Percentiles rank a stretch among this genome's conserved stretches.
phyloP scores from a whole-genome alignment of 1,284 basidiomycete genomes.

The Naganishia sp. region DNA sequence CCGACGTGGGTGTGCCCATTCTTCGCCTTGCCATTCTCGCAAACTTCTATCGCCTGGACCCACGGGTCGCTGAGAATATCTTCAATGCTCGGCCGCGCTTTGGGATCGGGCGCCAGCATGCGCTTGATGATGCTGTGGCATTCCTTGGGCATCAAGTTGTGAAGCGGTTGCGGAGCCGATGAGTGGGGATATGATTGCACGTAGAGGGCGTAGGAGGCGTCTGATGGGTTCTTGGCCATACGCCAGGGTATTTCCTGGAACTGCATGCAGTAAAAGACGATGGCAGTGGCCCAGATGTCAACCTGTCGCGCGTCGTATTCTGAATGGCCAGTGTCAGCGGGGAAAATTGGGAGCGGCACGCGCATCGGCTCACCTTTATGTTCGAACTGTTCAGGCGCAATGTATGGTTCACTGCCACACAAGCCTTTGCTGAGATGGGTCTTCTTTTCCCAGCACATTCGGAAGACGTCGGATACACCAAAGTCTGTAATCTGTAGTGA shows the following conservation, averaged over 20 bases:
- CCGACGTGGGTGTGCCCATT: conserved; percentile 46
- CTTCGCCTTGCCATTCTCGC: conserved; percentile 45
- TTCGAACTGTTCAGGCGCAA: conserved; percentile 95
- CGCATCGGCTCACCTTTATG: conserved; percentile 75
- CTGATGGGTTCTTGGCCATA: conserved; percentile 75
- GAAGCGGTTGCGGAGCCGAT: conserved; percentile 58
- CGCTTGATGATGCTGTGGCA: conserved; percentile 82
- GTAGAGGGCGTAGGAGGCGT: conserved; percentile 82
- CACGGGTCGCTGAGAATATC: conserved; percentile 81
- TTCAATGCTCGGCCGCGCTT: conserved; percentile 74
- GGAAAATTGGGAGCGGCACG: too few species aligned
- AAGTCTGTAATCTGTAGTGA: conserved; percentile 86
- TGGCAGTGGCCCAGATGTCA: conserved; percentile 89
- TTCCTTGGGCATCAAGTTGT: conserved; percentile 82
- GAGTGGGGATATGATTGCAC: conserved; percentile 62
- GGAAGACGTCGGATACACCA: conserved; percentile 95
- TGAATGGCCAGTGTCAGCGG: conserved; percentile 45
- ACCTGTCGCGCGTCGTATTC: conserved; percentile 97
- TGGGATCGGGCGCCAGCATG: conserved; percentile 96
- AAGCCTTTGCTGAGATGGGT: conserved; percentile 96
- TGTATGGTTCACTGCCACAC: conserved; percentile 97
- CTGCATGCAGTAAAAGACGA: conserved; percentile 98
- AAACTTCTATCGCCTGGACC: conserved; percentile 71
- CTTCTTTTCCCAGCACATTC: conserved; percentile 96
- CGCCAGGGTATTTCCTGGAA: conserved; percentile 97